Base-by-base conservation (phyloP, 1,284 basidiomycete genomes). In the Trichosporon sp. region DNA sequence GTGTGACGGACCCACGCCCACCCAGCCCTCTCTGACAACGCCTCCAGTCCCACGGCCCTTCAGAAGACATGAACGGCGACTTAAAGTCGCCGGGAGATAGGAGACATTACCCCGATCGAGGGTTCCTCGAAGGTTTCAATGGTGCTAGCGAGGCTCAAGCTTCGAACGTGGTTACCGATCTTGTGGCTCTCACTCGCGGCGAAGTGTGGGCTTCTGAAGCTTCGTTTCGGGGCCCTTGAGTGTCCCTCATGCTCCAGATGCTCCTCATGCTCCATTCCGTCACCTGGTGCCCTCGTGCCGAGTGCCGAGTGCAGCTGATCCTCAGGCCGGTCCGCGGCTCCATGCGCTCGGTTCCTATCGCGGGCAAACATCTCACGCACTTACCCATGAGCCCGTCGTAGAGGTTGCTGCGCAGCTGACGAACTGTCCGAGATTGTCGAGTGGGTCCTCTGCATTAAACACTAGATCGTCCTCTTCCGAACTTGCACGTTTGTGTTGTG, bases 141-240 rank as follows among this genome's bases (percentile, higher is more conserved):
- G 59, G 32, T 31, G 4, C 31, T 63, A n/a, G 26, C 56, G 56
- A n/a, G 26, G 16, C 14, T 54, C 19, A 54, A 54, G 14, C 59
- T 63, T 63, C 59, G 59, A 63, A 63, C 59, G 59, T 63, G 59
- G 31, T 63, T 63, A 63, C 59, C 59, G 31, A 32, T 35, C 59
- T 21, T 63, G 8, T 37, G 59, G 59, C 14, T 63, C 32, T 6
- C 7, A 46, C 43, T 46, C 16, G 43, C 43, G 16, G 43, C 16
- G 14, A 8, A 46, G 43, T 11, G 31, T 35, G 31, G 31, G 16
- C 32, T 63, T 35, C 32, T 35, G 59, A 35, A 54, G 51, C 51
- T 54, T 54, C 51, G 51, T 16, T 54, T 54, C 51, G 51, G 51
- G 51, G 51, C 12, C 38, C 38, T 12, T 40, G 38, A 10, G 8